These are phyloP conservation scores for Fusarium cyanostomum DNA, from an alignment of 2,329 filamentous ascomycete genomes.

Conservation along the genomic window DNA sequence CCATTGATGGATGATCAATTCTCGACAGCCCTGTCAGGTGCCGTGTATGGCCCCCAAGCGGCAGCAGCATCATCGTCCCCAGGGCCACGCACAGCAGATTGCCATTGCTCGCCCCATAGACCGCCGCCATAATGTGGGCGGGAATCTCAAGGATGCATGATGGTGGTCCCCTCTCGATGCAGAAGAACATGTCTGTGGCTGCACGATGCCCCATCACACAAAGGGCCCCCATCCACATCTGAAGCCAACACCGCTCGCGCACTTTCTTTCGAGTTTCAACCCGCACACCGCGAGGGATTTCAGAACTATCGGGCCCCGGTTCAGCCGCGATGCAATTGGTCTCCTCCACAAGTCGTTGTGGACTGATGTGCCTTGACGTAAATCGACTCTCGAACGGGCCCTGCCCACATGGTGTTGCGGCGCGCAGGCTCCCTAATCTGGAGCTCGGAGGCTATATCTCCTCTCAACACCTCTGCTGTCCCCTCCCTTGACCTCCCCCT, in stretches of 20 bases:
- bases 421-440: conserved; percentile 42
- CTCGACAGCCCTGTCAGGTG: conserved; percentile 3
- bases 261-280: conserved; percentile 23
- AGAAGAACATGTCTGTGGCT: conserved; percentile 39
- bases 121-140: conserved; percentile 13
- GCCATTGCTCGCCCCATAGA: conserved; percentile 6
- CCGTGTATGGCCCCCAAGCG: background rate
- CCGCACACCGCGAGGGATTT: conserved; percentile 30
- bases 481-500: conserved; percentile 27
- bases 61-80: background rate
- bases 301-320: conserved; percentile 27
- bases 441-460: conserved; percentile 40
- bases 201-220: conserved; percentile 38
- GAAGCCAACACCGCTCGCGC: conserved; percentile 29
- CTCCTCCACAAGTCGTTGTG: conserved; percentile 35
- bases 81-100: conserved; percentile 5
- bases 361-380: conserved; percentile 45
- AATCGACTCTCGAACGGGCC: conserved; percentile 29
- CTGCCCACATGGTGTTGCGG: conserved; percentile 41
- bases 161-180: conserved; percentile 36
- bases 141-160: conserved; percentile 30
- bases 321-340: conserved; percentile 36
- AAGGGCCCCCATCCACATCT: conserved; percentile 34
- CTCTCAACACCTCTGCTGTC: conserved; percentile 33
- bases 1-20: background rate